A percentile compares a stretch with the other conserved stretches of the same genome.
Conservation (phyloP, 2,329 filamentous ascomycete species). For the Botrytis sinoallii region DNA sequence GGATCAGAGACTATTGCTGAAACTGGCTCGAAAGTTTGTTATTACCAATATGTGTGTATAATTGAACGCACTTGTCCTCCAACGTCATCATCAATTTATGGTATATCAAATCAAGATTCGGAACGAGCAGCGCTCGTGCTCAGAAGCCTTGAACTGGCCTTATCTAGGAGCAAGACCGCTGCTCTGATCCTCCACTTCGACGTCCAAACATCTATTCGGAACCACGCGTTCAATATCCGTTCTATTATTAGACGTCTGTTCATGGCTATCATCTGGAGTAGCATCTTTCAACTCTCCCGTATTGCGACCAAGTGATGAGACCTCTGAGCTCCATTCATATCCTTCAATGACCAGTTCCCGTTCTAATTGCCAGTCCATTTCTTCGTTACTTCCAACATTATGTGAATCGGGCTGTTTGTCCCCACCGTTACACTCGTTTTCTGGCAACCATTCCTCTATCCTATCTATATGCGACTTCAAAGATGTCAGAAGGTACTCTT, state of each 20-base stretch:
- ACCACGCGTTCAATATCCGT: not conserved
- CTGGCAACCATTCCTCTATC: constrained; percentile 6
- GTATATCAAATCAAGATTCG: not conserved
- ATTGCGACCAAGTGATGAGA: not conserved
- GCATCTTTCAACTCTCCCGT: not conserved
- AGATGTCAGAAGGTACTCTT: not conserved
- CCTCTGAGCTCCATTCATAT: not conserved
- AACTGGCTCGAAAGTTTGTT: not conserved
- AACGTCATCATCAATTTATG: not conserved
- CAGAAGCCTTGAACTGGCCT: not conserved
- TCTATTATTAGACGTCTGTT: not conserved
- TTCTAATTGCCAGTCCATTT: constrained; percentile 1
- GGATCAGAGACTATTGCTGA: not conserved
- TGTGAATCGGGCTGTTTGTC: not conserved
- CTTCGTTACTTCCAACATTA: not conserved
- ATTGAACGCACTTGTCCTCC: no score
- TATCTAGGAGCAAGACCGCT: not conserved
- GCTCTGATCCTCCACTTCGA: not conserved
- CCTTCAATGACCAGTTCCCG: not conserved
- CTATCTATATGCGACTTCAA: not conserved
- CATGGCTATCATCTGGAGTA: not conserved
- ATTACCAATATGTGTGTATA: not conserved
- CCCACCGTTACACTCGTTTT: not conserved
- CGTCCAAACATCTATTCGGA: not conserved
- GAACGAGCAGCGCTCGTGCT: not conserved